Evolutionary conservation across 2,329 filamentous ascomycete species (phyloP).

Genomic region (Sporothrix pallida): DNA sequence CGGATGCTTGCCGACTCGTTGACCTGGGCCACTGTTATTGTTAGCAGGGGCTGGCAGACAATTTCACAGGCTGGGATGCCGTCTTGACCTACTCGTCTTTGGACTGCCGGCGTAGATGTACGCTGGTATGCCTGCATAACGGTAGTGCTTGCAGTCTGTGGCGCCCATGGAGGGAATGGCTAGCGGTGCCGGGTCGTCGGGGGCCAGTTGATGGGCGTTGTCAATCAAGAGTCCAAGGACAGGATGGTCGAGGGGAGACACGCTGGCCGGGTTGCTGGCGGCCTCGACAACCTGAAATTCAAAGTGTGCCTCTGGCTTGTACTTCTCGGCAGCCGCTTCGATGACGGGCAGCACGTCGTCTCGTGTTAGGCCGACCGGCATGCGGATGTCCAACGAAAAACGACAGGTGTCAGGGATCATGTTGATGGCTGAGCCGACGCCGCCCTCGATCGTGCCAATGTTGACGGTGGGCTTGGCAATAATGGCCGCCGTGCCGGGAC

Average conservation of each 20-base stretch:
- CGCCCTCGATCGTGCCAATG: slow-evolving; percentile 33
- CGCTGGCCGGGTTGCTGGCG: slow-evolving; percentile 34
- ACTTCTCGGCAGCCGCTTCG: background rate
- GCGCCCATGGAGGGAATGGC: slow-evolving; percentile 35
- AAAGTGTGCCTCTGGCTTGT: slow-evolving; percentile 15
- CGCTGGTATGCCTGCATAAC: slow-evolving; percentile 32
- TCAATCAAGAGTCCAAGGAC: slow-evolving; percentile 24
- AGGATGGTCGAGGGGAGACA: slow-evolving; percentile 28
- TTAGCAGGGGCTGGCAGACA: background rate
- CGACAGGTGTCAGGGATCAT: slow-evolving; percentile 31
- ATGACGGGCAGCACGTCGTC: slow-evolving; percentile 19
- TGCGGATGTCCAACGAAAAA: slow-evolving; percentile 30
- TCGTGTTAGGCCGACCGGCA: slow-evolving; percentile 30
- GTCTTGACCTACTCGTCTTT: slow-evolving; percentile 11
- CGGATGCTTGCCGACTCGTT: slow-evolving; percentile 34
- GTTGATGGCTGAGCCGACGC: slow-evolving; percentile 31
- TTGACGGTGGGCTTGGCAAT: slow-evolving; percentile 34
- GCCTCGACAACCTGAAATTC: slow-evolving; percentile 31
- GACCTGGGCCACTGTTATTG: slow-evolving; percentile 34
- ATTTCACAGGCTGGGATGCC: background rate
- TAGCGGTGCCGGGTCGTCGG: slow-evolving; percentile 21
- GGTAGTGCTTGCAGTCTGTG: slow-evolving; percentile 36
- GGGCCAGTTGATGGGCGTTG: slow-evolving; percentile 25
- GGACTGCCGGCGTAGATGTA: slow-evolving; percentile 34
- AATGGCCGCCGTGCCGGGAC: slow-evolving; percentile 28